Percentiles rank a stretch among this genome's conserved stretches.
These are phyloP conservation scores for Erysimum cheiranthoides DNA, from an alignment of 345 rosid genomes.

Conservation along the genomic window DNA sequence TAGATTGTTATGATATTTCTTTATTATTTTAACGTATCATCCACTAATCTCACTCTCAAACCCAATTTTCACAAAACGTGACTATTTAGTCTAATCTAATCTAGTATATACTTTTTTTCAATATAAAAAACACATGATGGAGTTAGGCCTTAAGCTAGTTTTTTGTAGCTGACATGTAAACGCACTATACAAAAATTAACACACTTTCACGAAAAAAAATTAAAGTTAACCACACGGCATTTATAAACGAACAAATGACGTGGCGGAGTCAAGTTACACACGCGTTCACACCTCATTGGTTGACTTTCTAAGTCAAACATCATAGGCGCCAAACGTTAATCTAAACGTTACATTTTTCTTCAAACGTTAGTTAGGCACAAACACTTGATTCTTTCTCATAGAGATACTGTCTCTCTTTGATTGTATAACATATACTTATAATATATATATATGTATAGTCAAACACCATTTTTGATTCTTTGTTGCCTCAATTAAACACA, in stretches of 20 bases:
- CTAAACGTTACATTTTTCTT: slow-evolving; percentile 37
- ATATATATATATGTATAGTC: slow-evolving; percentile 34
- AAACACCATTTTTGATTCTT: slow-evolving; percentile 39
- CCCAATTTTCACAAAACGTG: slow-evolving; percentile 37
- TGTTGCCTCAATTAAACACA: slow-evolving; percentile 29
- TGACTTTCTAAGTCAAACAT: slow-evolving; percentile 49
- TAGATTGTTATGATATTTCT: slow-evolving; percentile 37
- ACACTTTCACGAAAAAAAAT: background rate
- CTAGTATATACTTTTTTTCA: background rate
- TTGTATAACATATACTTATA: slow-evolving; percentile 9
- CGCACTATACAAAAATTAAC: slow-evolving; percentile 36
- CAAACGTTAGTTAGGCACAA: slow-evolving; percentile 70
- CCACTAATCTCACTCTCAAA: slow-evolving; percentile 49
- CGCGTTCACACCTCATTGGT: slow-evolving; percentile 44
- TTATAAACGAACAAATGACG: slow-evolving; percentile 25
- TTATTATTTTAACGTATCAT: slow-evolving; percentile 33
- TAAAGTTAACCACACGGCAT: slow-evolving; percentile 24
- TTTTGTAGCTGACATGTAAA: slow-evolving; percentile 42
- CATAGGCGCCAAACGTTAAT: slow-evolving; percentile 55
- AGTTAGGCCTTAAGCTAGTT: slow-evolving; percentile 50
- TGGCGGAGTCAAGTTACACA: slow-evolving; percentile 29
- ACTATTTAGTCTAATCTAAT: slow-evolving; percentile 26
- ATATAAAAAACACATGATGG: slow-evolving; percentile 36
- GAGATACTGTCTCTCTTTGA: slow-evolving; percentile 37
- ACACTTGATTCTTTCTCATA: background rate